Evolutionary conservation across 2,329 filamentous ascomycete genomes (phyloP).

Genomic region (Piedraia hortae): DNA sequence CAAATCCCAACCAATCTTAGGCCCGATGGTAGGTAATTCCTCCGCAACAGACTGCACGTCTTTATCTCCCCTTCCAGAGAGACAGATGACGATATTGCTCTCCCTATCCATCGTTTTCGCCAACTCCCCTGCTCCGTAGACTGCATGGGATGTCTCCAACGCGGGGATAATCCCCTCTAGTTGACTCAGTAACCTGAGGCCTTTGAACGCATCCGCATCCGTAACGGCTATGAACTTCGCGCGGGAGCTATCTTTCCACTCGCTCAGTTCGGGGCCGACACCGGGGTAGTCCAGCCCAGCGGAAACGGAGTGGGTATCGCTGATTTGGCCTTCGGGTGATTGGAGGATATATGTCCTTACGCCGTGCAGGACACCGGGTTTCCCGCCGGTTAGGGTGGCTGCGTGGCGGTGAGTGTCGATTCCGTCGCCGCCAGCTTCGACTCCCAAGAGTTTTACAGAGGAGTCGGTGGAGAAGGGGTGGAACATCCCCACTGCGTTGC

Average conservation of each 20-base stretch:
- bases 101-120: conserved; percentile 79
- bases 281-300: conserved; percentile 93
- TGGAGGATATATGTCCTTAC: conserved; percentile 91
- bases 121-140: conserved; percentile 67
- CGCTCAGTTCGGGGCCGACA: conserved; percentile 72
- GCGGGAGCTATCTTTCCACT: conserved; percentile 73
- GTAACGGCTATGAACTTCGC: conserved; percentile 79
- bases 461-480: conserved; percentile 75
- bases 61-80: conserved; percentile 88
- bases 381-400: conserved; percentile 63
- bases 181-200: conserved; percentile 62
- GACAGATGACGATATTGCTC: conserved; percentile 74
- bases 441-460: conserved; percentile 65
- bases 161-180: conserved; percentile 93
- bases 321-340: conserved; percentile 74
- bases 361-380: conserved; percentile 81
- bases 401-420: conserved; percentile 63
- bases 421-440: conserved; percentile 87
- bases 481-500: conserved; percentile 94
- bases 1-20: conserved; percentile 51
- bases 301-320: conserved; percentile 85
- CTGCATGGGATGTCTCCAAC: conserved; percentile 74
- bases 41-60: conserved; percentile 96
- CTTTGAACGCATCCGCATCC: conserved; percentile 67
- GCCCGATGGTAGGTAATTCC: conserved; percentile 64